Conservation (phyloP, 1,284 basidiomycete genomes). For the Omphalotus olearius region DNA sequence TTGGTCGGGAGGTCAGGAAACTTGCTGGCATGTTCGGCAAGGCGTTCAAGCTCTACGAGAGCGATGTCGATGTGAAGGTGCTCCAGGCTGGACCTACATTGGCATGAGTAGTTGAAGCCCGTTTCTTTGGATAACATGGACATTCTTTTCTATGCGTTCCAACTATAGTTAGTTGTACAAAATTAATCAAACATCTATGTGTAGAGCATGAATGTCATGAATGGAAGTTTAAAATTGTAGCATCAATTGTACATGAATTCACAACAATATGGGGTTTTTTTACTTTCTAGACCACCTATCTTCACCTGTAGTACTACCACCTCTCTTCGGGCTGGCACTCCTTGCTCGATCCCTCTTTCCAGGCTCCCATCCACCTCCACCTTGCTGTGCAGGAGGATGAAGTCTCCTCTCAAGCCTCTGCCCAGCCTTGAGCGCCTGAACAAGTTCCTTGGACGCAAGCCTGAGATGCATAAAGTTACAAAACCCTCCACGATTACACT, state of each 20-base stretch:
- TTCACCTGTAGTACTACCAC: conserved; percentile 60
- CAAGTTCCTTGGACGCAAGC: conserved; percentile 79
- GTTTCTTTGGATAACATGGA: background rate
- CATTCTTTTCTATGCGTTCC: background rate
- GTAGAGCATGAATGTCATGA: too few relatives aligned
- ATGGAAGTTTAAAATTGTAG: too few relatives aligned
- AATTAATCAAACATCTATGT: background rate
- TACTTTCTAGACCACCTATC: conserved; percentile 73
- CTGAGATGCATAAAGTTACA: conserved; percentile 99
- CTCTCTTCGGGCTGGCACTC: conserved; percentile 63
- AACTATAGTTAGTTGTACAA: background rate
- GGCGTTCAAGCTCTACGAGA: conserved; percentile 88
- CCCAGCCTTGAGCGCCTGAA: conserved; percentile 74
- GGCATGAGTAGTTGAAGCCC: background rate
- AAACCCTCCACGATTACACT: conserved; percentile 94
- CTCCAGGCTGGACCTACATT: conserved; percentile 67
- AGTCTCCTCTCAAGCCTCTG: conserved; percentile 80
- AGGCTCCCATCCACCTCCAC: conserved; percentile 81
- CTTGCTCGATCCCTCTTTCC: conserved; percentile 60
- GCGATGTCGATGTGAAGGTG: conserved; percentile 76
- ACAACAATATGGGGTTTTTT: background rate
- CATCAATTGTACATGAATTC: too few relatives aligned
- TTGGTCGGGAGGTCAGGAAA: conserved; percentile 81
- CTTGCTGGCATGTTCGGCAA: conserved; percentile 90
- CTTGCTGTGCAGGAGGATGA: conserved; percentile 55